phyloP scores from a whole-genome alignment of 2,329 filamentous ascomycete genomes.

The Aspergillus fumigatiaffinis region DNA sequence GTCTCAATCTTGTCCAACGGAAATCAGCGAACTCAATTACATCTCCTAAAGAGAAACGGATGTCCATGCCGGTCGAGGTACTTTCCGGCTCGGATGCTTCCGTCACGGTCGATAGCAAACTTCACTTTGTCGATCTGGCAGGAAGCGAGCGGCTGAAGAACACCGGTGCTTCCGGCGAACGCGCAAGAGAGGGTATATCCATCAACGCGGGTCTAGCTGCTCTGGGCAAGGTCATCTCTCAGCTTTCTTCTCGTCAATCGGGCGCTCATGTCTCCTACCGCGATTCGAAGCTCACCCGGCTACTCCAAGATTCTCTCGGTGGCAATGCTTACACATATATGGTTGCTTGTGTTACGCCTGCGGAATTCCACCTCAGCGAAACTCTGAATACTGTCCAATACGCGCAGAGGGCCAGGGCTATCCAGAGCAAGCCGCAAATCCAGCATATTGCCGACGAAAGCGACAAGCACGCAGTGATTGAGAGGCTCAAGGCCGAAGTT shows the following conservation, averaged over 20 bases:
- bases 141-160: conserved; percentile 97
- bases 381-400: conserved; percentile 97
- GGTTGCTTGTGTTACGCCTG: conserved; percentile 96
- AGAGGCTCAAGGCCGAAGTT: conserved; percentile 88
- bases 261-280: conserved; percentile 95
- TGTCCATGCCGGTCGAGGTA: conserved; percentile 79
- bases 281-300: conserved; percentile 91
- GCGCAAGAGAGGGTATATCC: conserved; percentile 92
- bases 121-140: conserved; percentile 96
- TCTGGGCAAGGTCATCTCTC: conserved; percentile 95
- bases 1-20: conserved; percentile 81
- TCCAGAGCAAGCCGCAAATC: conserved; percentile 95
- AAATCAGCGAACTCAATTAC: conserved; percentile 49
- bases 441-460: conserved; percentile 84
- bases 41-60: conserved; percentile 70
- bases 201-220: conserved; percentile 96
- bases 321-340: conserved; percentile 99
- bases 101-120: conserved; percentile 92
- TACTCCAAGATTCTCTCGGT: conserved; percentile 93
- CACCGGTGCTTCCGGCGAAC: conserved; percentile 88
- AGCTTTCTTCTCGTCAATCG: conserved; percentile 82
- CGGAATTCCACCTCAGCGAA: conserved; percentile 95
- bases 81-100: conserved; percentile 60
- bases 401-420: conserved; percentile 89
- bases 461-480: conserved; percentile 91